phyloP scores from a whole-genome alignment of 2,329 filamentous ascomycete species.

The Penicillium crustosum region DNA sequence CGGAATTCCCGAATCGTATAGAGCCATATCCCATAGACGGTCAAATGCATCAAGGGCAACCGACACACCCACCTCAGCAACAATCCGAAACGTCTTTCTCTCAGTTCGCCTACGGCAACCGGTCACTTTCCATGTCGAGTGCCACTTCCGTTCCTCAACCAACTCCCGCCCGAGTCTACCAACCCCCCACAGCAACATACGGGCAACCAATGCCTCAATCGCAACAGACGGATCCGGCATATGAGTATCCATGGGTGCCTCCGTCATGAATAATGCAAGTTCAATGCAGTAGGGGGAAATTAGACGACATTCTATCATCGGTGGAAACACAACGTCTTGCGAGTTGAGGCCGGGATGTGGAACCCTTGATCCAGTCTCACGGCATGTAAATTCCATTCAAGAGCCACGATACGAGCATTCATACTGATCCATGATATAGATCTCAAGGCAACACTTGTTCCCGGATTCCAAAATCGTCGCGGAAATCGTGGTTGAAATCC shows the following conservation, averaged over 20 bases:
- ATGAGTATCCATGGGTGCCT: conserved; percentile 17
- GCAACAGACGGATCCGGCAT: conserved; percentile 16
- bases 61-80: conserved; percentile 17
- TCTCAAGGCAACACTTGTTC: not conserved
- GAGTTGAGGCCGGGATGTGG: not conserved
- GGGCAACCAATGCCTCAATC: conserved; percentile 1
- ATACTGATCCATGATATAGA: not conserved
- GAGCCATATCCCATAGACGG: conserved; percentile 25
- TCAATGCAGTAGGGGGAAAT: not conserved
- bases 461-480: not conserved
- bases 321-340: not conserved
- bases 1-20: conserved; percentile 28
- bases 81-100: conserved; percentile 23
- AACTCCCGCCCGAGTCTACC: conserved; percentile 11
- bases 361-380: not conserved
- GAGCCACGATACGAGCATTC: not conserved
- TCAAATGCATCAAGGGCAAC: conserved; percentile 13
- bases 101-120: conserved; percentile 20
- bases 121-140: conserved; percentile 18
- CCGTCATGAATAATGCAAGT: conserved; percentile 8
- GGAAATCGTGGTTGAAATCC: not conserved
- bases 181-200: conserved; percentile 8
- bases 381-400: not conserved
- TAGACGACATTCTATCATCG: too few relatives aligned
- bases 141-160: conserved; percentile 7